A percentile compares a stretch with the other conserved stretches of the same genome.
Evolutionary conservation across 768 basidiomycete genomes (phyloP).

Genomic region (Boletales sp.): DNA sequence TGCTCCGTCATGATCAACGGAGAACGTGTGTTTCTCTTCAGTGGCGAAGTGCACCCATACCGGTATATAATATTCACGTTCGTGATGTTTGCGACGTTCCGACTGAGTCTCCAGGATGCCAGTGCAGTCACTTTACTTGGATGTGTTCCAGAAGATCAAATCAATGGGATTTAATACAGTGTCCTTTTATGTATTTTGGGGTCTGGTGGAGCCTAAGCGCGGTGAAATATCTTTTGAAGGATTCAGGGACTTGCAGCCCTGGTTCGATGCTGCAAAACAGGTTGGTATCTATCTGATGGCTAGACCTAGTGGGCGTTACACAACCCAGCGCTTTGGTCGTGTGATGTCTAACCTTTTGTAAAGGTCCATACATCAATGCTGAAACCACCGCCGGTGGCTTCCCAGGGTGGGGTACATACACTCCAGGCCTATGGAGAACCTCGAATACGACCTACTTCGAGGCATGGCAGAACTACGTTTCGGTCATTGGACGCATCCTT

Average conservation of each 20-base stretch:
- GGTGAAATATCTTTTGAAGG: constrained; percentile 52
- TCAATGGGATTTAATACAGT: constrained; percentile 38
- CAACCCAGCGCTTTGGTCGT: background rate
- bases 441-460: constrained; percentile 43
- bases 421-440: constrained; percentile 46
- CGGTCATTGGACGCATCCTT: constrained; percentile 45
- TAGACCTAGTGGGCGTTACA: constrained; percentile 20
- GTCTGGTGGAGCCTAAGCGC: constrained; percentile 37
- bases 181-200: constrained; percentile 61
- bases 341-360: background rate
- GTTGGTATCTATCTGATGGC: constrained; percentile 27
- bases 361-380: constrained; percentile 28
- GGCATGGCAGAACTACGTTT: constrained; percentile 59
- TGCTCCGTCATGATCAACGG: constrained; percentile 56
- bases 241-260: constrained; percentile 34
- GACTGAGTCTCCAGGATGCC: constrained; percentile 27
- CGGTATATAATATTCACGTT: constrained; percentile 21
- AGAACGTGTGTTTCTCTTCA: constrained; percentile 54
- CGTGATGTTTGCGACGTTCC: background rate
- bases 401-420: constrained; percentile 58
- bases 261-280: constrained; percentile 27
- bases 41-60: constrained; percentile 64
- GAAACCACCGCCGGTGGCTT: constrained; percentile 40
- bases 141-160: constrained; percentile 61
- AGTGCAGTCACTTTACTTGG: constrained; percentile 35